Evolutionary conservation across 495 filamentous ascomycete species (phyloP).

Genomic region (Neurospora sp.): DNA sequence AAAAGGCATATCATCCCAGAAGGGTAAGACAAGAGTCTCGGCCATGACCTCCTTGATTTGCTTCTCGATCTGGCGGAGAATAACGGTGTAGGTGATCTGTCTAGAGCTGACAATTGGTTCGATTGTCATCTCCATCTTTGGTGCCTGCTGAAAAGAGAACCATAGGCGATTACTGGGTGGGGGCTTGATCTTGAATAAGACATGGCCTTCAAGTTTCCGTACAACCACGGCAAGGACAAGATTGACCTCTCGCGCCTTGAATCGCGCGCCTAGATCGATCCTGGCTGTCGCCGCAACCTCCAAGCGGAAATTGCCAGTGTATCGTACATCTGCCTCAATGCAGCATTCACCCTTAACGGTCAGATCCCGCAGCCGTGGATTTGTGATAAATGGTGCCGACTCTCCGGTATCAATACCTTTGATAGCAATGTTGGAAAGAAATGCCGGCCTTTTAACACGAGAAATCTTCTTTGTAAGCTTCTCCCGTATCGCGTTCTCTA

Average conservation of each 20-base stretch:
- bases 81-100: conserved; percentile 87
- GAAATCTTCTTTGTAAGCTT: conserved; percentile 97
- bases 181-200: conserved; percentile 80
- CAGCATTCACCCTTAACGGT: conserved; percentile 84
- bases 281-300: conserved; percentile 84
- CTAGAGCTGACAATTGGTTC: conserved; percentile 91
- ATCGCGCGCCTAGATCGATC: conserved; percentile 78
- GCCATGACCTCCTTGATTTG: conserved; percentile 85
- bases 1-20: conserved; percentile 94
- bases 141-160: conserved; percentile 87
- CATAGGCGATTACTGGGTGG: conserved; percentile 91
- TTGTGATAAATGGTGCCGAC: conserved; percentile 78
- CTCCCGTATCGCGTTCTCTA: conserved; percentile 65
- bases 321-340: conserved; percentile 76
- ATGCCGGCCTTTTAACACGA: conserved; percentile 81
- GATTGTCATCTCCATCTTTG: conserved; percentile 83
- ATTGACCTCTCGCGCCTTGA: conserved; percentile 84
- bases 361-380: conserved; percentile 79
- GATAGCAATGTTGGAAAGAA: conserved; percentile 71
- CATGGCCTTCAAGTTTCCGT: conserved; percentile 77
- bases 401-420: conserved; percentile 80
- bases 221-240: conserved; percentile 79
- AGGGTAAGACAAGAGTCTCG: conserved; percentile 86
- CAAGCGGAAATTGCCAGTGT: conserved; percentile 78
- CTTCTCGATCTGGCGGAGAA: conserved; percentile 87